Base-by-base conservation (phyloP, 202 grass and related monocot genomes). In the Eragrostis tef region DNA sequence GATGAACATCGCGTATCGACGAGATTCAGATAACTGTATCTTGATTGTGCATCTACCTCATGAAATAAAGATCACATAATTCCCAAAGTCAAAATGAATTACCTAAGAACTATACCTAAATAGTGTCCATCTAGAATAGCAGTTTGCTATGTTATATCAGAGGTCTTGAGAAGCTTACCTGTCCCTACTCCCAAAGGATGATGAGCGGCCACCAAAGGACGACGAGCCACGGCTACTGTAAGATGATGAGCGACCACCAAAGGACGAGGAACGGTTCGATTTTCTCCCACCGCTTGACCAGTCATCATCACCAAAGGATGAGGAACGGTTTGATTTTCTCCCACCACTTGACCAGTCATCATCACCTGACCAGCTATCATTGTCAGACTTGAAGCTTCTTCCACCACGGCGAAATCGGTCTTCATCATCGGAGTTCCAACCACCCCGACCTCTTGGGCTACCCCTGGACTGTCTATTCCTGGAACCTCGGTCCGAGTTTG, bases 291-390 rank as follows among this genome's bases (percentile, higher is more conserved):
- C 34, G 6, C 34, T 39, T 39, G 34, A 39, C 34, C 34, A 39
- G 34, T 39, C 34, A 39, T 39, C 34, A 39, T 39, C 73, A 13
- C 88, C 78, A 13, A 88, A 87, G 50, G 92, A 94, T 59, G 92
- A 82, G 31, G 87, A 80, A 9, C 87, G 89, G 79, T 73, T 85
- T 25, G 86, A 94, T 84, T 75, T 96, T 69, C 87, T 92, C 25
- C 81, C 87, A 66, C 89, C 83, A 64, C 85, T 67, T 78, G 81
- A 89, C 78, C 85, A 87, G 70, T 95, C 89, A 89, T 94, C 84
- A 74, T 97, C 81, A 27, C 24, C 11, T 67, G 81, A 80, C 73
- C 46, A 83, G 47, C 87, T 93, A 59, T 81, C 87, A 49, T 82
- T 90, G 70, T 88, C 88, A 75, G 88, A 84, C 81, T 24, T 88